Conservation (phyloP, 768 basidiomycete genomes). For the Hygrocybe coccinea region DNA sequence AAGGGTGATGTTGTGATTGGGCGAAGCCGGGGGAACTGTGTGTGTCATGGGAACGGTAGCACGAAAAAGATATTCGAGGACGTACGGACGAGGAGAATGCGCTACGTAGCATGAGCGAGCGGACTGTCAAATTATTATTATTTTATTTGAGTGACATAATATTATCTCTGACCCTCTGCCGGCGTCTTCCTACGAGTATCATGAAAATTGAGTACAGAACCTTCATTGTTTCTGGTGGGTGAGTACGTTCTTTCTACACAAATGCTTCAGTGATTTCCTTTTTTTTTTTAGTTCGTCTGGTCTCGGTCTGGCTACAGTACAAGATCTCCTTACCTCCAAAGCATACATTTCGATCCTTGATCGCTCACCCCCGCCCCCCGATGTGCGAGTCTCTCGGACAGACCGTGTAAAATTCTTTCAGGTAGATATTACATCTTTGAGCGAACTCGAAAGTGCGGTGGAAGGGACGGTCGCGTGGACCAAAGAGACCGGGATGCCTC, state of each 20-base stretch:
- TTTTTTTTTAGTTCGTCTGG: conserved; percentile 45
- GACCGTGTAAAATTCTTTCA: conserved; percentile 35
- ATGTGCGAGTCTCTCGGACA: conserved; percentile 18
- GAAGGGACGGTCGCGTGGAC: conserved; percentile 38
- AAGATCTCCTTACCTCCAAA: conserved; percentile 38
- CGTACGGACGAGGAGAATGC: conserved; percentile 44
- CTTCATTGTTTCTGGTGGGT: conserved; percentile 57
- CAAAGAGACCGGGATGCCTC: conserved; percentile 33
- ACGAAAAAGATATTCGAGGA: conserved; percentile 3
- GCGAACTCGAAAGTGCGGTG: conserved; percentile 37
- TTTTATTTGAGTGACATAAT: too few species aligned
- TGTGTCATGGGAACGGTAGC: neutral
- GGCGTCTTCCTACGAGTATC: too few species aligned
- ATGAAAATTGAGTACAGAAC: conserved; percentile 53
- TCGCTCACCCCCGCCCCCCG: conserved; percentile 34
- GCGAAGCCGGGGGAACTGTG: neutral
- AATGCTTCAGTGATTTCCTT: too few species aligned
- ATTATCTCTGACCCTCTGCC: too few species aligned
- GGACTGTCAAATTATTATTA: neutral
- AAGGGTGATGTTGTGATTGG: conserved; percentile 19
- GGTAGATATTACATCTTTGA: conserved; percentile 38
- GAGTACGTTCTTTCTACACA: conserved; percentile 18
- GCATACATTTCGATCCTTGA: conserved; percentile 54
- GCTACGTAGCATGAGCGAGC: conserved; percentile 39
- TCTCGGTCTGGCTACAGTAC: conserved; percentile 50